These are phyloP conservation scores for Globisporangium splendens DNA, from an alignment of 352 stramenopile species.

Conservation along the genomic window DNA sequence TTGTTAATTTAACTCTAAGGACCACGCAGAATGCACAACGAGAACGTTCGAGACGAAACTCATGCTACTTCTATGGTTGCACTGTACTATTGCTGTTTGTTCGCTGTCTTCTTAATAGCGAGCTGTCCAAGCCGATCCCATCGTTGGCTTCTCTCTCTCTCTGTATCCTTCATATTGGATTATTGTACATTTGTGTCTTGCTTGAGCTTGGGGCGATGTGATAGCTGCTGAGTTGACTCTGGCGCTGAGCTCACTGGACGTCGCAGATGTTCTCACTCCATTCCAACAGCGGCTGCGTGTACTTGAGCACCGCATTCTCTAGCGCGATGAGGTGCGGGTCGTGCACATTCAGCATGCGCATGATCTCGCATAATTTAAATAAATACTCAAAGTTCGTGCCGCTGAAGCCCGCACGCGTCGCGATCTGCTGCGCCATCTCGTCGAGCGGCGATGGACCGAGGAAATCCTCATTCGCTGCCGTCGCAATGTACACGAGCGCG, in stretches of 20 bases:
- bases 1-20: too few relatives aligned
- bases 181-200: not conserved
- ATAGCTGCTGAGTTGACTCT: slow-evolving; percentile 1
- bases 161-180: not conserved
- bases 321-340: slow-evolving; percentile 75
- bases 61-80: too few relatives aligned
- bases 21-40: too few relatives aligned
- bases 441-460: slow-evolving; percentile 63
- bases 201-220: not conserved
- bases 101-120: too few relatives aligned
- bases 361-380: slow-evolving; percentile 76
- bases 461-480: slow-evolving; percentile 81
- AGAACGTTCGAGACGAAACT: too few relatives aligned
- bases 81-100: too few relatives aligned
- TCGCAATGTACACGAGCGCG: slow-evolving; percentile 84
- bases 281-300: slow-evolving; percentile 35
- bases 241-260: slow-evolving; percentile 41
- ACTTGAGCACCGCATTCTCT: slow-evolving; percentile 64
- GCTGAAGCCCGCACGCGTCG: slow-evolving; percentile 59
- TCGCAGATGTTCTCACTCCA: slow-evolving; percentile 43
- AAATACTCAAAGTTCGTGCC: slow-evolving; percentile 86
- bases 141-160: not conserved
- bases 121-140: too few relatives aligned
- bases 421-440: slow-evolving; percentile 80
- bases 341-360: slow-evolving; percentile 66